Base-by-base conservation (phyloP, 2,329 filamentous ascomycete genomes). In the Fusarium floridanum region DNA sequence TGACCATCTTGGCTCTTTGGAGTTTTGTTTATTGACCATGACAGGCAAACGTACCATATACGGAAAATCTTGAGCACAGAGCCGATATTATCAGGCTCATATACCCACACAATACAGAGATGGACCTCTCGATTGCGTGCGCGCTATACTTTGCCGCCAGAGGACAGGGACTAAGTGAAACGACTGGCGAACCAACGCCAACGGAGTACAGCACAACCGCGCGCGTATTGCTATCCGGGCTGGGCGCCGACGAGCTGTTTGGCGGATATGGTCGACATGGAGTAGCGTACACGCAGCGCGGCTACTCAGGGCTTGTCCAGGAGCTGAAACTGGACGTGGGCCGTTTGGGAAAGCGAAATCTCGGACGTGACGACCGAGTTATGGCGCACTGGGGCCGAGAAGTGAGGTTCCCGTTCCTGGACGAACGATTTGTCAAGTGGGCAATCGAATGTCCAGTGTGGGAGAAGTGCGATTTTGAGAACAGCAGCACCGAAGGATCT, bases 201-300 rank as follows among this genome's bases (percentile, higher is more conserved):
- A 53, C 76, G 6, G 75, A 81, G 0, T 95, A 95, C 79, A 87
- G 84, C 11, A 95, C 94, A 0, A 86, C 91, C 1, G 94, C 95
- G 1, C 91, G 95, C 36, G 94, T 98, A 0, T 88, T 99, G 1
- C 87, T 99, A 1, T 98, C 97, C 0, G 97, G 97, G 0, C 89
- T 99, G 2, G 97, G 97, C 2, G 97, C 97, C 2, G 97, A 99
- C 80, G 97, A 99, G 83, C 89, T 99, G 1, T 98, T 99, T 80
- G 97, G 94, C 17, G 97, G 97, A 9, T 99, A 99, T 81, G 91
- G 91, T 11, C 91, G 97, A 9, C 97, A 99, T 78, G 89, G 91
- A 3, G 90, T 91, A 5, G 95, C 95, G 0, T 98, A 93, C 80
- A 85, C 87, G 8, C 89, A 92, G 9, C 84, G 85, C 20, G 93